Evolutionary conservation across 176 grass and related monocot genomes (phyloP).

Genomic region (Carex littledalei): DNA sequence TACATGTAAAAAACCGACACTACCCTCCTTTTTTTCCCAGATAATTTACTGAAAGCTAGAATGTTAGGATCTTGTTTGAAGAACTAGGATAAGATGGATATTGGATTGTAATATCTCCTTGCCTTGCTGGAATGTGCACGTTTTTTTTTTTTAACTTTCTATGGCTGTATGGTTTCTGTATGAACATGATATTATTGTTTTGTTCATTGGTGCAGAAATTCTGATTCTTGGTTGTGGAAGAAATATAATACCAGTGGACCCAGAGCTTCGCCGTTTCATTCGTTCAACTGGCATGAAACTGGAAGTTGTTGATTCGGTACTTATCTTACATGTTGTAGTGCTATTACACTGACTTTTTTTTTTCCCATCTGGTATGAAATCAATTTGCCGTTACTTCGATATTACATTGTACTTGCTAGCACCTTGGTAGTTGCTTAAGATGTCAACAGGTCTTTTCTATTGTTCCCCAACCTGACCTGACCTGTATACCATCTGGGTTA

Average conservation of each 20-base stretch:
- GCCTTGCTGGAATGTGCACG: neutral
- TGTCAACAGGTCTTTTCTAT: neutral
- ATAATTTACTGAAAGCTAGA: neutral
- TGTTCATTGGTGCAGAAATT: conserved; percentile 58
- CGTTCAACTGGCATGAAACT: conserved; percentile 84
- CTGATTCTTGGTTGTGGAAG: conserved; percentile 88
- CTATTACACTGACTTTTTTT: neutral
- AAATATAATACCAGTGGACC: conserved; percentile 51
- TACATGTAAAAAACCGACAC: neutral
- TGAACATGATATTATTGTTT: neutral
- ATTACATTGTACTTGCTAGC: neutral
- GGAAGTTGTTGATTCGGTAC: conserved; percentile 84
- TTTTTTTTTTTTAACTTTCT: neutral
- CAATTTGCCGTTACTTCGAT: neutral
- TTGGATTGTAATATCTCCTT: neutral
- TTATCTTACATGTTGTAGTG: neutral
- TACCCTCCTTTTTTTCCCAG: neutral
- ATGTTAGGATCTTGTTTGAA: neutral
- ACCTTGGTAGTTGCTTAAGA: neutral
- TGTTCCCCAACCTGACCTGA: neutral
- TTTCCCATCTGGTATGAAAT: neutral
- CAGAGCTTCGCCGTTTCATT: conserved; percentile 71
- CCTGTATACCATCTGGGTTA: neutral
- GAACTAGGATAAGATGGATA: neutral
- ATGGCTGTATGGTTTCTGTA: neutral